Percentiles rank a stretch among this genome's conserved stretches.
Conservation (phyloP, 768 basidiomycete species). For the Tricholoma terreum region DNA sequence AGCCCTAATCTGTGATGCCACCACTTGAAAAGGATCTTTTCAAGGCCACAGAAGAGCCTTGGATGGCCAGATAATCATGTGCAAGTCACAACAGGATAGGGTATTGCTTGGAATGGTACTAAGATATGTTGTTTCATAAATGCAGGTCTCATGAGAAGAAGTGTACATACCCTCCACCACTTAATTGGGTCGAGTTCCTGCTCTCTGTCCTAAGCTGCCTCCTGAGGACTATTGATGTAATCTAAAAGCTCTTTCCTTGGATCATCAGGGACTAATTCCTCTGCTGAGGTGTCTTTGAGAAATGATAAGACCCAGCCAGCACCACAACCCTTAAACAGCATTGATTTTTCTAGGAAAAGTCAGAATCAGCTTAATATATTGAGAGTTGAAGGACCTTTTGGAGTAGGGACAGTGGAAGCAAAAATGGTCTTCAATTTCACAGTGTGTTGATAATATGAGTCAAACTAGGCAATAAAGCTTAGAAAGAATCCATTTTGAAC, state of each 20-base stretch:
- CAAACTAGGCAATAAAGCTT: neutral
- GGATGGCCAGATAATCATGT: too few species aligned
- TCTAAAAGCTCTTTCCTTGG: neutral
- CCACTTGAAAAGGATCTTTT: too few species aligned
- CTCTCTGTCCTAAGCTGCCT: neutral
- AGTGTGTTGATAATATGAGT: neutral
- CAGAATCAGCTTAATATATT: neutral
- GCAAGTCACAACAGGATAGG: too few species aligned
- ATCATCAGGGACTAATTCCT: neutral
- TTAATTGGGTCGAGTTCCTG: neutral
- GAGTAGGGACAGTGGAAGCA: neutral
- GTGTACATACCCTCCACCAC: neutral
- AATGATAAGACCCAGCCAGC: neutral
- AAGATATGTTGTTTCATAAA: too few species aligned
- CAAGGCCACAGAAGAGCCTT: too few species aligned
- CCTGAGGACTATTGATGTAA: neutral
- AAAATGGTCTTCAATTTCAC: neutral
- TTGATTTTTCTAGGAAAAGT: neutral
- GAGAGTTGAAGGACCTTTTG: neutral
- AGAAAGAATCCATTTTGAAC: neutral
- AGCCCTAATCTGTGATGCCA: too few species aligned
- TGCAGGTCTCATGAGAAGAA: neutral
- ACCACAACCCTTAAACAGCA: neutral
- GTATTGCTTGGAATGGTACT: neutral
- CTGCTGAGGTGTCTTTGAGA: neutral